phyloP scores from a whole-genome alignment of 176 grass and related monocot genomes.

The Saccharum spontaneum region DNA sequence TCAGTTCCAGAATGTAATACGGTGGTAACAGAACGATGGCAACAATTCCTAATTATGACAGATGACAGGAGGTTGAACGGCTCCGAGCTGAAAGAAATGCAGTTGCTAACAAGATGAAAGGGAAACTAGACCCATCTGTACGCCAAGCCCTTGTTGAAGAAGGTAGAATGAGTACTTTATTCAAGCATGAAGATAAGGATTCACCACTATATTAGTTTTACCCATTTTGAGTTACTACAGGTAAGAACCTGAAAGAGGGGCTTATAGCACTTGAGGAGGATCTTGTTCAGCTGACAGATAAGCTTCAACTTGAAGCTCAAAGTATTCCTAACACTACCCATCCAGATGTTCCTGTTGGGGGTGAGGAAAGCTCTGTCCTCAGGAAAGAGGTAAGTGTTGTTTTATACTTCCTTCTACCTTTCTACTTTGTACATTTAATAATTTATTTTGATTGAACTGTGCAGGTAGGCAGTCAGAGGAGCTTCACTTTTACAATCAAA shows the following conservation, averaged over 20 bases:
- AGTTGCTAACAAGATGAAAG: conserved; percentile 96
- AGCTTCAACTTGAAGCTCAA: conserved; percentile 91
- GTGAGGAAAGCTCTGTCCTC: conserved; percentile 73
- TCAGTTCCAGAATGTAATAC: conserved; percentile 35
- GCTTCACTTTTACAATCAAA: conserved; percentile 77
- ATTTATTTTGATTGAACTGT: conserved; percentile 41
- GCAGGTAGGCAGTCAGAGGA: conserved; percentile 72
- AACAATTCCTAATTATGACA: conserved; percentile 84
- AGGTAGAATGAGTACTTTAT: conserved; percentile 48
- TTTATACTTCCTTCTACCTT: background rate
- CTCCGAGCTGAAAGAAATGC: conserved; percentile 92
- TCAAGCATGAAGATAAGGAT: conserved; percentile 14
- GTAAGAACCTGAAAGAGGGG: conserved; percentile 89
- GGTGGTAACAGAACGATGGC: conserved; percentile 52
- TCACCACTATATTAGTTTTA: background rate
- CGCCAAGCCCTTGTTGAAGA: conserved; percentile 90
- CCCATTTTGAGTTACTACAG: conserved; percentile 41
- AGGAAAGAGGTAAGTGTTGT: conserved; percentile 72
- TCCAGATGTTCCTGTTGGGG: conserved; percentile 81
- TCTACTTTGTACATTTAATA: background rate
- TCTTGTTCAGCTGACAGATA: conserved; percentile 75
- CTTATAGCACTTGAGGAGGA: conserved; percentile 86
- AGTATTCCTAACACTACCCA: conserved; percentile 88
- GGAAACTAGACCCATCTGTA: conserved; percentile 77
- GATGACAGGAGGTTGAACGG: conserved; percentile 95